Base-by-base conservation (phyloP, 140 eudicot genomes). In the Oenanthe javanica region DNA sequence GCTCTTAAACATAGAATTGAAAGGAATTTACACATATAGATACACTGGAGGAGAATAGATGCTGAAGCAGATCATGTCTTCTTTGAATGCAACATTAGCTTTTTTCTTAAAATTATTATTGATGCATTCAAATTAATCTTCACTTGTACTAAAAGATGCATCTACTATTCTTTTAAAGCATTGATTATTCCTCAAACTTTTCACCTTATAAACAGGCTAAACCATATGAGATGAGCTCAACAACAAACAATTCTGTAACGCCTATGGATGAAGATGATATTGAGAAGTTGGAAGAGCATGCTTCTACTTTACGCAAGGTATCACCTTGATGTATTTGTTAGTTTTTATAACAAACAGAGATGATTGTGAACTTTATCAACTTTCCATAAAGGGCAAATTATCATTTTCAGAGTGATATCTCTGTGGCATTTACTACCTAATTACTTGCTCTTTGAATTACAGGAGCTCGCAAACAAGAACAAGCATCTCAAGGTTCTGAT, bases 401-500 rank as follows among this genome's bases (percentile, higher is more conserved):
- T 71, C 10, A 40, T 42, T 21, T 71, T 42, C 51, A 15, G 2
- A n/a, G 70, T 77, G 66, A 47, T 76, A 9, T 46, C n/a, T n/a
- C 2, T 21, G 25, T 36, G 73, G 18, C 21, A 42, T 51, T 46
- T 18, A 66, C 46, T 23, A 31, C 36, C 57, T 81, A 43, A 77
- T 61, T 42, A 25, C 48, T 71, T 64, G 16, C 52, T 64, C 8
- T 64, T 45, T 42, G 4, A 64, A 72, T 76, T 84, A 69, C 61
- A 95, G 97, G 97, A 92, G 84, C 88, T 95, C 72, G 90, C 84
- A 21, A 75, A 84, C 52, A 92, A 91, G 84, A 95, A 93, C 87
- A 88, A 81, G 77, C 64, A 89, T 81, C 83, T 92, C 78, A 95
- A 95, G 88, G 69, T 38, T 82, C 93, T 95, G 76, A 95, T 92